Percentiles rank a stretch among this genome's conserved stretches.
Evolutionary conservation across 495 filamentous ascomycete species (phyloP).

Genomic region (Sordaria brevicollis): DNA sequence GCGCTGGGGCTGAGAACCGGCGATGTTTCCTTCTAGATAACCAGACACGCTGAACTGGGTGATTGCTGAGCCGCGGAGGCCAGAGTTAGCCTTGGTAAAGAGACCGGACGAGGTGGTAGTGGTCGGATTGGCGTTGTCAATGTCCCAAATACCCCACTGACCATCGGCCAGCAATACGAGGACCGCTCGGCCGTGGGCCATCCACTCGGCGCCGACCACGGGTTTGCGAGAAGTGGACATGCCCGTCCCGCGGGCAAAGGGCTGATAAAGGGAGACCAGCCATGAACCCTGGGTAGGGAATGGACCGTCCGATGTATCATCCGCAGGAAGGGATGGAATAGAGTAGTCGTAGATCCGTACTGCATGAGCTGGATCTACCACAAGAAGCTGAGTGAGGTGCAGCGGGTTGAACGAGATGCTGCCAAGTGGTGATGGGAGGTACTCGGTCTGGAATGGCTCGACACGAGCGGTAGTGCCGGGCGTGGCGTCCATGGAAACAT

Average conservation of each 20-base stretch:
- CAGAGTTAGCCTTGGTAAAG: slow-evolving; percentile 45
- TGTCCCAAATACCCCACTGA: slow-evolving; percentile 92
- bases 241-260: slow-evolving; percentile 42
- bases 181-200: slow-evolving; percentile 65
- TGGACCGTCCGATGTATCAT: slow-evolving; percentile 35
- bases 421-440: slow-evolving; percentile 53
- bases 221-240: slow-evolving; percentile 51
- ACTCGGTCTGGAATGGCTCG: slow-evolving; percentile 51
- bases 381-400: slow-evolving; percentile 52
- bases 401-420: slow-evolving; percentile 64
- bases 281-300: slow-evolving; percentile 48
- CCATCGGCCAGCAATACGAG: slow-evolving; percentile 71
- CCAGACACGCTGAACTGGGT: slow-evolving; percentile 61
- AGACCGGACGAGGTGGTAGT: slow-evolving; percentile 34
- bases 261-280: slow-evolving; percentile 60
- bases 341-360: slow-evolving; percentile 55
- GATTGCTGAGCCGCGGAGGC: slow-evolving; percentile 53
- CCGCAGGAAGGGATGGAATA: slow-evolving; percentile 30
- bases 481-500: slow-evolving; percentile 30
- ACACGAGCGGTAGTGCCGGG: slow-evolving; percentile 29
- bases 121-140: slow-evolving; percentile 50
- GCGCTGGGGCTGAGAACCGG: slow-evolving; percentile 15
- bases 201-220: slow-evolving; percentile 76
- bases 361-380: slow-evolving; percentile 55
- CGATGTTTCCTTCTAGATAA: slow-evolving; percentile 45